Percentiles rank a stretch among this genome's conserved stretches.
Evolutionary conservation across 805 yeast genomes (phyloP).

Genomic region (Ascoidea asiatica): DNA sequence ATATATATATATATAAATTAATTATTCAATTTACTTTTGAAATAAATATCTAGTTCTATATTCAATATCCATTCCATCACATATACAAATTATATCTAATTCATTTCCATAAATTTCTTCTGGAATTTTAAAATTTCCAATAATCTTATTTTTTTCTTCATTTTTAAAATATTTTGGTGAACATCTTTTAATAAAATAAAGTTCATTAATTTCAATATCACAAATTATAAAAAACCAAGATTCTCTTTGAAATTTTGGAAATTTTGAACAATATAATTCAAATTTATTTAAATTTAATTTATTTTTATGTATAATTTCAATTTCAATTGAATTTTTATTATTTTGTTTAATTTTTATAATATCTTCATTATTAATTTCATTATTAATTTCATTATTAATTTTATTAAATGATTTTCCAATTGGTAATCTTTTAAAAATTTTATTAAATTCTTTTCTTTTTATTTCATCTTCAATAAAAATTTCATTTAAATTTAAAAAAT

Average conservation of each 20-base stretch:
- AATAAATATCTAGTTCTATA: slow-evolving; percentile 20
- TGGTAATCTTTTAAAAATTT: slow-evolving; percentile 47
- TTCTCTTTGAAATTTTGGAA: slow-evolving; percentile 85
- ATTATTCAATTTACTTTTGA: too few species aligned
- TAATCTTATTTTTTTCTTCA: slow-evolving; percentile 17
- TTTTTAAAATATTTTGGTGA: slow-evolving; percentile 33
- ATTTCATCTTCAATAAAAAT: background rate
- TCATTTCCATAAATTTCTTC: slow-evolving; percentile 31
- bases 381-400: slow-evolving; percentile 20
- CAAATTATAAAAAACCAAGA: slow-evolving; percentile 74
- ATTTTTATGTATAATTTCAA: too few species aligned
- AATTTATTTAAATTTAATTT: too few species aligned
- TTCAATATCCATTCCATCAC: slow-evolving; percentile 51
- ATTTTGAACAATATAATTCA: slow-evolving; percentile 62
- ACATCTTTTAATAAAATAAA: slow-evolving; percentile 61
- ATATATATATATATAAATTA: background rate
- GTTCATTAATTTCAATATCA: slow-evolving; percentile 34
- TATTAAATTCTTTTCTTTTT: slow-evolving; percentile 26
- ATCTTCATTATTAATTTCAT: slow-evolving; percentile 43
- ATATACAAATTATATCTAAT: slow-evolving; percentile 36
- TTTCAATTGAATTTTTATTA: slow-evolving; percentile 27
- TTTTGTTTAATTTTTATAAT: slow-evolving; percentile 15
- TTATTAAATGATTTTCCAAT: slow-evolving; percentile 32
- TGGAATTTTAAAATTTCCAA: slow-evolving; percentile 35
- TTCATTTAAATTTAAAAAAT: background rate